Base-by-base conservation (phyloP, 2,329 filamentous ascomycete genomes). In the Paradendryphiella salina region DNA sequence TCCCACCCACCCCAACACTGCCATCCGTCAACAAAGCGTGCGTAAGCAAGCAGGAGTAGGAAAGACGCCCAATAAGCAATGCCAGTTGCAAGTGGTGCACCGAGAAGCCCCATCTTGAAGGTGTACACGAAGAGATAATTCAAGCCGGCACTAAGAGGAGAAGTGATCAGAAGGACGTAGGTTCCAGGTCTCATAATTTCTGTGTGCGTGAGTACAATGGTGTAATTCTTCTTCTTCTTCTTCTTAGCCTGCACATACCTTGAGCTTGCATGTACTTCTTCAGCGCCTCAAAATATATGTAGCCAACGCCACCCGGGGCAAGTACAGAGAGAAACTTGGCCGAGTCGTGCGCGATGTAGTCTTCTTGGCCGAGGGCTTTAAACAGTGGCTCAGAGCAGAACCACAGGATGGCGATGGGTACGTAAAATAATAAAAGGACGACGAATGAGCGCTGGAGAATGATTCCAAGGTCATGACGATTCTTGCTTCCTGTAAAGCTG, bases 1-100 rank as follows among this genome's bases (percentile, higher is more conserved):
- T 82, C 82, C 71, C 85, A 85, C 0, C 90, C 90, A 37, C 87
- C 88, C 90, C 90, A 96, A 71, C 89, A 91, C 60, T 87, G 84
- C 49, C 80, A 83, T 4, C 90, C 90, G 9, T 79, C 78, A 20
- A 94, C 75, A 49, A 90, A 89, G 11, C 81, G 79, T 1, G 88
- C 79, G 67, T 95, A 96, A 8, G 83, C 80, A 0, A 92, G 81
- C 0, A 96, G 80, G 0, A 93, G 80, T 3, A 87, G 67, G 71
- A 96, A 95, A 0, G 89, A 93, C 0, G 85, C 74, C 90, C 90
- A 96, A 76, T 96, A 96, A 1, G 87, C 87, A 46, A 95, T 85
- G 1, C 90, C 88, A 0, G 90, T 94, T 2, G 90, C 90, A 6
- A 96, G 71, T 0, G 90, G 90, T 0, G 89, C 90, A 7, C 90